Conservation (phyloP, 2,329 filamentous ascomycete genomes). For the Colletotrichum melonis region DNA sequence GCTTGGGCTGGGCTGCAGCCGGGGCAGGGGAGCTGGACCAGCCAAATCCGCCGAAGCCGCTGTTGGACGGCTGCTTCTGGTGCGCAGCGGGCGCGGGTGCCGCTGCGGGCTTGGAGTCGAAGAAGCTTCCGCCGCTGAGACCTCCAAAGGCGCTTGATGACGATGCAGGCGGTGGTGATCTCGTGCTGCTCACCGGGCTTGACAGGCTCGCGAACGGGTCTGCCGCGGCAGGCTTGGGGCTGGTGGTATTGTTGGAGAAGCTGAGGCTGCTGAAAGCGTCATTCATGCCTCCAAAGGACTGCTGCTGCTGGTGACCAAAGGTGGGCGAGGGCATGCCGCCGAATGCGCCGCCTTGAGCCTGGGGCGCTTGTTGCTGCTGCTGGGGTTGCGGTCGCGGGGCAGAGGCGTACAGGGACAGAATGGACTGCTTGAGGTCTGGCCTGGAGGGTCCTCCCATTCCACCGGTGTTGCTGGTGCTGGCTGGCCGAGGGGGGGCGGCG, state of each 20-base stretch:
- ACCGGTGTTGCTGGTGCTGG: conserved; percentile 78
- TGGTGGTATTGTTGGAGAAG: conserved; percentile 53
- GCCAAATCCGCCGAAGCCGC: conserved; percentile 75
- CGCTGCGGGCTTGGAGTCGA: conserved; percentile 75
- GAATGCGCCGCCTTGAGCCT: conserved; percentile 65
- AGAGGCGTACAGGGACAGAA: conserved; percentile 92
- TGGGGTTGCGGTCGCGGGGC: conserved; percentile 78
- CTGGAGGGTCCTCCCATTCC: conserved; percentile 75
- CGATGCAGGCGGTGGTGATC: conserved; percentile 47
- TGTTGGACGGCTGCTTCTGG: conserved; percentile 64
- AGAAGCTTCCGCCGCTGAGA: conserved; percentile 83
- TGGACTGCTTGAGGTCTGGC: conserved; percentile 96
- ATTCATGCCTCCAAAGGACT: conserved; percentile 72
- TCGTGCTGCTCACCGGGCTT: conserved; percentile 47
- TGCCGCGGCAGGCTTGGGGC: conserved; percentile 59
- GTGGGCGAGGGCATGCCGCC: conserved; percentile 73
- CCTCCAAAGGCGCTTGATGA: conserved; percentile 58
- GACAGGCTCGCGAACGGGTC: conserved; percentile 73
- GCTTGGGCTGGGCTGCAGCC: conserved; percentile 51
- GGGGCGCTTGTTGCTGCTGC: conserved; percentile 62
- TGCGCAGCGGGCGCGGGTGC: conserved; percentile 63
- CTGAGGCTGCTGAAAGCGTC: conserved; percentile 75
- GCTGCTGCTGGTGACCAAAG: conserved; percentile 58
- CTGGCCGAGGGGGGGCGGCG: conserved; percentile 80
- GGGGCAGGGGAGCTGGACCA: conserved; percentile 63